These are phyloP conservation scores for Viridothelium virens DNA, from an alignment of 495 filamentous ascomycete genomes.

Conservation along the genomic window DNA sequence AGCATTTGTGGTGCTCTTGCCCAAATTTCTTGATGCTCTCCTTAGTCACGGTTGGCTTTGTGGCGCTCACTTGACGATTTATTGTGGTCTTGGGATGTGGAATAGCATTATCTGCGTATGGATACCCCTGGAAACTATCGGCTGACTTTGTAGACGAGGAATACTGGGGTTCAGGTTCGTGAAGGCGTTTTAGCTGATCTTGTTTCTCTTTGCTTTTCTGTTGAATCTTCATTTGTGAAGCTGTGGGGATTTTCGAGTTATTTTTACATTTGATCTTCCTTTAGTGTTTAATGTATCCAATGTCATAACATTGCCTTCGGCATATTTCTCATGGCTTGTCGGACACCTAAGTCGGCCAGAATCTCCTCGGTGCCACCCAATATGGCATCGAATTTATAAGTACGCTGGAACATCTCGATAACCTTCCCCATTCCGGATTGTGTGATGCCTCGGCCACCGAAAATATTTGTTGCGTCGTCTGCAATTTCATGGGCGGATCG, in stretches of 20 bases:
- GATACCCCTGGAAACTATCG: background rate
- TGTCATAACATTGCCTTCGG: conserved; percentile 71
- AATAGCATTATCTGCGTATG: background rate
- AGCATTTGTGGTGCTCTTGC: background rate
- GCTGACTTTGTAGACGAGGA: background rate
- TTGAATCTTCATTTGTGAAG: background rate
- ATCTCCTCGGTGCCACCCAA: conserved; percentile 81
- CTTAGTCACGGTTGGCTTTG: no score
- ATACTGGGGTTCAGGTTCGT: background rate
- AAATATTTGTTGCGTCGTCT: conserved; percentile 77
- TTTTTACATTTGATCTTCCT: background rate
- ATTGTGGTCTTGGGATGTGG: background rate
- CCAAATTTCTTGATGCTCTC: no score
- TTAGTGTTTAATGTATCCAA: conserved; percentile 8
- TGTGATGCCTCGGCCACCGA: conserved; percentile 73
- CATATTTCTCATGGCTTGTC: conserved; percentile 74
- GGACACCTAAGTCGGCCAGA: conserved; percentile 70
- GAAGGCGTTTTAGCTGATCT: background rate
- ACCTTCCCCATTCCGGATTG: conserved; percentile 75
- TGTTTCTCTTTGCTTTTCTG: background rate
- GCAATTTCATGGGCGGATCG: conserved; percentile 73
- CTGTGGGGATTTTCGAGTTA: background rate
- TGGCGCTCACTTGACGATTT: no score
- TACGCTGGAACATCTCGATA: conserved; percentile 74
- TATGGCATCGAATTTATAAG: conserved; percentile 86